Conservation (phyloP, 2,329 filamentous ascomycete genomes). For the Rugonectria rugulosa region DNA sequence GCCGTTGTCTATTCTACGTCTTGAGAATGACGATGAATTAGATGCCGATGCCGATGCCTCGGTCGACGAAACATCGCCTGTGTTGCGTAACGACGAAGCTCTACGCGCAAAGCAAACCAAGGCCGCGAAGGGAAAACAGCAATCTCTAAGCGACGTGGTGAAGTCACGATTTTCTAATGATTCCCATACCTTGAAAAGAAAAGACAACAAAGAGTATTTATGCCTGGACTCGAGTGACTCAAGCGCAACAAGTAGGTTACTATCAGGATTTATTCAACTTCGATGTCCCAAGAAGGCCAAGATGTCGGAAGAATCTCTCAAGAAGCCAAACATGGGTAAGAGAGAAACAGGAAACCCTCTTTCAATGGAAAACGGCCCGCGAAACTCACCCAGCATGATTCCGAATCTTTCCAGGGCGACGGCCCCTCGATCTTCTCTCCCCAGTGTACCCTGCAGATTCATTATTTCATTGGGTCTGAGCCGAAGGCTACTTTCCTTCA, state of each 20-base stretch:
- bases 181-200: slow-evolving; percentile 3
- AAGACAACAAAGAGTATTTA: background rate
- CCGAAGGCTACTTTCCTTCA: slow-evolving; percentile 55
- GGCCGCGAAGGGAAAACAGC: background rate
- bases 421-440: slow-evolving; percentile 26
- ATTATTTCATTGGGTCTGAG: slow-evolving; percentile 61
- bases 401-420: slow-evolving; percentile 3
- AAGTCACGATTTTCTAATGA: background rate
- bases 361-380: background rate
- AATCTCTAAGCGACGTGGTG: slow-evolving; percentile 12
- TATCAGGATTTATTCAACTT: slow-evolving; percentile 44
- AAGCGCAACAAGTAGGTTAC: slow-evolving; percentile 38
- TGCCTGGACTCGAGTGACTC: slow-evolving; percentile 28
- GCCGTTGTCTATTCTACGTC: slow-evolving; percentile 20
- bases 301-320: background rate
- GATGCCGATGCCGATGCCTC: slow-evolving; percentile 27
- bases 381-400: background rate
- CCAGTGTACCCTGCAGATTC: slow-evolving; percentile 41
- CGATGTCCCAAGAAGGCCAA: slow-evolving; percentile 38
- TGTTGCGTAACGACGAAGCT: background rate
- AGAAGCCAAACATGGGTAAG: background rate
- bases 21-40: slow-evolving; percentile 33
- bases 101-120: background rate
- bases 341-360: background rate
- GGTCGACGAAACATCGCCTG: too few species aligned